Evolutionary conservation across 108 stramenopile species (phyloP).

Genomic region (Asterionellopsis glacialis): DNA sequence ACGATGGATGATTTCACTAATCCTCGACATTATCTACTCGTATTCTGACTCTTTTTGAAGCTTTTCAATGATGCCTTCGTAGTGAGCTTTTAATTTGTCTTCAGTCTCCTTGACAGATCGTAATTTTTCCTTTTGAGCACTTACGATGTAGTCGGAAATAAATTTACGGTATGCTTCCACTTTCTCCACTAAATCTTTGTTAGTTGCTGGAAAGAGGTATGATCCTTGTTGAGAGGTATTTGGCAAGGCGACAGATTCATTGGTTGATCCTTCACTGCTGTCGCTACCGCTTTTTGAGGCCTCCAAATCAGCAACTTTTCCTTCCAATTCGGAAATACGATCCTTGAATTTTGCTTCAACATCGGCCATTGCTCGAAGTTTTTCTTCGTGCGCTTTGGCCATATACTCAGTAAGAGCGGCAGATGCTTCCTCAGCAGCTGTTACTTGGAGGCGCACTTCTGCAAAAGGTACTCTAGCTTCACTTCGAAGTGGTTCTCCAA

Average conservation of each 20-base stretch:
- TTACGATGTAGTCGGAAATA: conserved; percentile 54
- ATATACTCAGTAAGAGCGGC: conserved; percentile 56
- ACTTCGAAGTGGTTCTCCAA: too few relatives aligned
- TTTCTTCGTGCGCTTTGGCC: conserved; percentile 72
- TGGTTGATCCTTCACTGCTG: background rate
- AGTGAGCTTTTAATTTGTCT: conserved; percentile 25
- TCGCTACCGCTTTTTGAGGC: background rate
- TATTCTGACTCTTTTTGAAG: conserved; percentile 11
- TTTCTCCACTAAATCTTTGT: conserved; percentile 28
- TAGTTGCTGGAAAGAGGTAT: conserved; percentile 29
- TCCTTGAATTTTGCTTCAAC: conserved; percentile 52
- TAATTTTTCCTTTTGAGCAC: conserved; percentile 50
- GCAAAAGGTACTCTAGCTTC: too few relatives aligned
- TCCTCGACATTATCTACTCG: background rate
- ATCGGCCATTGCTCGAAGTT: conserved; percentile 45
- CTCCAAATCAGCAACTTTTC: conserved; percentile 42
- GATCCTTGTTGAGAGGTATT: conserved; percentile 11
- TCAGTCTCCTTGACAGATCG: conserved; percentile 46
- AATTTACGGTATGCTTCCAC: conserved; percentile 46
- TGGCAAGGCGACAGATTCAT: conserved; percentile 6
- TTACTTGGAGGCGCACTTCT: too few relatives aligned
- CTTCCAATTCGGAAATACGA: conserved; percentile 36
- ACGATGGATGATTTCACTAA: too few relatives aligned
- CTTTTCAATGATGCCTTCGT: conserved; percentile 28
- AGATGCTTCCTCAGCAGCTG: background rate